These are phyloP conservation scores for Wickerhamiella pararugosa DNA, from an alignment of 1,139 yeast species.

Conservation along the genomic window DNA sequence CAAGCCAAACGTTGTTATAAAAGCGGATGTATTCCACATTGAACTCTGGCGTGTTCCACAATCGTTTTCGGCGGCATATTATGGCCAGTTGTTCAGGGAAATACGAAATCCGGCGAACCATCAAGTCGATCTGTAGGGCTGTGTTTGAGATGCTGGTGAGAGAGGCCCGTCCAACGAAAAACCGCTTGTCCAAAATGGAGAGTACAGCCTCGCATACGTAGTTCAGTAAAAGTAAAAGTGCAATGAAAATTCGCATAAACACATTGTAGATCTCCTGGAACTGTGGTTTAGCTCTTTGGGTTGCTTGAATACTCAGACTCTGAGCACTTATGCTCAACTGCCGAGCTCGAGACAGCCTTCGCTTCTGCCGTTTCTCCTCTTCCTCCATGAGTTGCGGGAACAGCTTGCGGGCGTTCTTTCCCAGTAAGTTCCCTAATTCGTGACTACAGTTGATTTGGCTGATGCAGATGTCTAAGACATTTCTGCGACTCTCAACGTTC, in stretches of 20 bases:
- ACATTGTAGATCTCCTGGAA: slow-evolving; percentile 7
- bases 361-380: slow-evolving; percentile 3
- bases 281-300: slow-evolving; percentile 1
- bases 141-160: slow-evolving; percentile 37
- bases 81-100: slow-evolving; percentile 71
- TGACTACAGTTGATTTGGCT: slow-evolving; percentile 23
- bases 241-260: slow-evolving; percentile 11
- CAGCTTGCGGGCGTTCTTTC: slow-evolving; percentile 19
- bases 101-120: slow-evolving; percentile 62
- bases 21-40: slow-evolving; percentile 65
- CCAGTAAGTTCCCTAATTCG: slow-evolving; percentile 21
- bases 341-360: slow-evolving; percentile 5
- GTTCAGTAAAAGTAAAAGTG: slow-evolving; percentile 16
- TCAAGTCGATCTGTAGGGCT: slow-evolving; percentile 62
- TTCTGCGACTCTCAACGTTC: slow-evolving; percentile 3
- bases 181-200: slow-evolving; percentile 25
- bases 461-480: slow-evolving; percentile 17
- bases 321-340: slow-evolving; percentile 7
- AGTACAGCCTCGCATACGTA: slow-evolving; percentile 26
- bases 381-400: slow-evolving; percentile 18
- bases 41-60: slow-evolving; percentile 25
- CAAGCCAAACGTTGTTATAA: slow-evolving; percentile 80
- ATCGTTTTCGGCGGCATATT: slow-evolving; percentile 27
- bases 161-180: slow-evolving; percentile 16
- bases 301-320: slow-evolving; percentile 5